Conservation (phyloP, 2,329 filamentous ascomycete genomes). For the Ceratocystis lukuohia region DNA sequence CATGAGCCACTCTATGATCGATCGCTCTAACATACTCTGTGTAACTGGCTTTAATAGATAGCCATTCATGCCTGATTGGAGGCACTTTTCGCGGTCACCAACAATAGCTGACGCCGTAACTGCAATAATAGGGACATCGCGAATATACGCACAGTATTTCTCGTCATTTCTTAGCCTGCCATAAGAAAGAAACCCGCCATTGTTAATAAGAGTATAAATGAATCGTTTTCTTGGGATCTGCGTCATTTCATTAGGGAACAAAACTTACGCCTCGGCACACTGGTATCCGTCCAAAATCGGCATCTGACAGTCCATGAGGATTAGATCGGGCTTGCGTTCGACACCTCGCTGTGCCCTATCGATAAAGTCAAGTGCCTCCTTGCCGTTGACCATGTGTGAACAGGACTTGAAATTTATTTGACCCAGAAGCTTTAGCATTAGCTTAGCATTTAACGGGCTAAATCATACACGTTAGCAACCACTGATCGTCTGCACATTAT, state of each 20-base stretch:
- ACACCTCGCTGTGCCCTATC: constrained; percentile 37
- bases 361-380: constrained; percentile 65
- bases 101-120: constrained; percentile 72
- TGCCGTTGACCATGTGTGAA: constrained; percentile 49
- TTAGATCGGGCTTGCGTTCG: constrained; percentile 53
- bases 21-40: constrained; percentile 23
- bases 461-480: background rate
- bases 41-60: constrained; percentile 57
- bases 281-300: constrained; percentile 65
- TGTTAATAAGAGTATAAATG: constrained; percentile 33
- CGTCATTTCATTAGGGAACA: background rate
- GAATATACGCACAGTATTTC: constrained; percentile 30
- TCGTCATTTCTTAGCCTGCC: constrained; percentile 29
- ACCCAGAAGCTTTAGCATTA: constrained; percentile 21
- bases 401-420: constrained; percentile 19
- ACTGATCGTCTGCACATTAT: background rate
- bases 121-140: constrained; percentile 60
- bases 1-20: constrained; percentile 13
- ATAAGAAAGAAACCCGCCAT: constrained; percentile 43
- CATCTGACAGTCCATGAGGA: constrained; percentile 69
- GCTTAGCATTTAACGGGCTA: constrained; percentile 19
- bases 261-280: constrained; percentile 47
- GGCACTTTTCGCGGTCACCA: constrained; percentile 62
- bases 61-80: constrained; percentile 62
- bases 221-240: background rate